Evolutionary conservation across 2,329 filamentous ascomycete species (phyloP).

Genomic region (Aspergillus puulaauensis): DNA sequence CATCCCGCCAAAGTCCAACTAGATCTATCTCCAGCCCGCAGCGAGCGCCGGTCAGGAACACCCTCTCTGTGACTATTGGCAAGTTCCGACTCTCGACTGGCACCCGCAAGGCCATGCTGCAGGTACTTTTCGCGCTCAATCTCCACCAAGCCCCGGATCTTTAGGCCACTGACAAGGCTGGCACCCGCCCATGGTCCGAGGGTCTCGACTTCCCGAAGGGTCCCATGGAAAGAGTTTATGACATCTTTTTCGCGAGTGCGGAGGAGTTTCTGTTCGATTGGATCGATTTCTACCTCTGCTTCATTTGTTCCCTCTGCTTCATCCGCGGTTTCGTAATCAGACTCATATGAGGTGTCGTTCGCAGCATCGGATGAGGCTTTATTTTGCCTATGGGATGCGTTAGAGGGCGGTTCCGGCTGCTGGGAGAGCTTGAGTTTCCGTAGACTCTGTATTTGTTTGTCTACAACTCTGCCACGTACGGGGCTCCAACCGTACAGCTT

Average conservation of each 20-base stretch:
- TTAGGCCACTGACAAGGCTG: conserved; percentile 59
- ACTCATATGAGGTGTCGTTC: conserved; percentile 9
- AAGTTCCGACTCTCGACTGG: conserved; percentile 44
- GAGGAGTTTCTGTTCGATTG: conserved; percentile 42
- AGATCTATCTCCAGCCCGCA: conserved; percentile 45
- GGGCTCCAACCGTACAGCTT: conserved; percentile 72
- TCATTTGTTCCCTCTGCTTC: background rate
- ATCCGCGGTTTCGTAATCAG: conserved; percentile 5
- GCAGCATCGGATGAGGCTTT: conserved; percentile 14
- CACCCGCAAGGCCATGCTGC: conserved; percentile 47
- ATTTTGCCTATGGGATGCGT: background rate
- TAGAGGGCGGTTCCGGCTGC: conserved; percentile 19
- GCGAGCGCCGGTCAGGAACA: conserved; percentile 39
- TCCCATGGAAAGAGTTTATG: conserved; percentile 35
- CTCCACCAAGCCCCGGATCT: conserved; percentile 61
- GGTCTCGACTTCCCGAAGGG: conserved; percentile 57
- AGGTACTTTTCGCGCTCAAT: conserved; percentile 65
- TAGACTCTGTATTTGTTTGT: conserved; percentile 48
- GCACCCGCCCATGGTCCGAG: conserved; percentile 66
- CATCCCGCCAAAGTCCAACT: conserved; percentile 51
- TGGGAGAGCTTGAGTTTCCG: conserved; percentile 31
- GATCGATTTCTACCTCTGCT: conserved; percentile 46
- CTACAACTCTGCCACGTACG: conserved; percentile 68
- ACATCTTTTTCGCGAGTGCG: conserved; percentile 34
- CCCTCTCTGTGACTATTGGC: conserved; percentile 14